Evolutionary conservation across 2,329 filamentous ascomycete genomes (phyloP), one percentile per base, ranked within the genome.

Genomic region (Scortechinia acanthostroma): DNA sequence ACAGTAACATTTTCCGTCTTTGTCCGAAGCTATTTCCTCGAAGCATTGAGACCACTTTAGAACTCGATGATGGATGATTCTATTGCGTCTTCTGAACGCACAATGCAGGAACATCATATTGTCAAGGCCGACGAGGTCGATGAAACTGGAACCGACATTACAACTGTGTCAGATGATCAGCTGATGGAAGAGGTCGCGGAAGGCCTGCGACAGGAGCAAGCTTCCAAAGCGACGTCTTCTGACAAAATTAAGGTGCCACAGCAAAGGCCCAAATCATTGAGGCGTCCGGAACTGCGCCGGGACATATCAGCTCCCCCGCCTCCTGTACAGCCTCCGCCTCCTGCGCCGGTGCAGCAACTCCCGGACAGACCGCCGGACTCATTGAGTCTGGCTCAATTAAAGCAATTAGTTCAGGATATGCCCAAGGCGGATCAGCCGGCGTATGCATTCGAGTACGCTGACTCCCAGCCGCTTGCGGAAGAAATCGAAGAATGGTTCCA

Each of bases 401-500:
- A 58, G 44, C 63, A 61, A 45, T 53, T 72, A 19, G 66, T 72
- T 3, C 61, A 67, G 25, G 68, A 72, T 16, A 64, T 71, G 53
- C 69, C 69, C 1, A 71, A 64, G 47, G 47, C 58, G n/a, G 69
- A 73, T 43, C 64, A 69, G 48, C 63, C 64, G 35, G 80, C 81
- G 10, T 98, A 98, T 69, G 90, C 93, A 49, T 98, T 95, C 60
- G 78, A 77, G 50, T 91, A 91, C 65, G 69, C 76, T 21, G 86
- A 91, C 61, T 76, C 77, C 46, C 82, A 83, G 19, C 70, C 80
- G 1, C 84, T 95, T 54, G 80, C 87, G 16, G 88, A 93, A 51
- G 93, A 98, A 69, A 74, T 98, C 42, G 89, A 97, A 59, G 93
- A 98, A 66, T 98, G 93, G 93, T 98, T 98, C 64, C 82, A 85